Percentiles rank a stretch among this genome's conserved stretches.
Evolutionary conservation across 768 basidiomycete species (phyloP).

Genomic region (Cantharellus anzutake): DNA sequence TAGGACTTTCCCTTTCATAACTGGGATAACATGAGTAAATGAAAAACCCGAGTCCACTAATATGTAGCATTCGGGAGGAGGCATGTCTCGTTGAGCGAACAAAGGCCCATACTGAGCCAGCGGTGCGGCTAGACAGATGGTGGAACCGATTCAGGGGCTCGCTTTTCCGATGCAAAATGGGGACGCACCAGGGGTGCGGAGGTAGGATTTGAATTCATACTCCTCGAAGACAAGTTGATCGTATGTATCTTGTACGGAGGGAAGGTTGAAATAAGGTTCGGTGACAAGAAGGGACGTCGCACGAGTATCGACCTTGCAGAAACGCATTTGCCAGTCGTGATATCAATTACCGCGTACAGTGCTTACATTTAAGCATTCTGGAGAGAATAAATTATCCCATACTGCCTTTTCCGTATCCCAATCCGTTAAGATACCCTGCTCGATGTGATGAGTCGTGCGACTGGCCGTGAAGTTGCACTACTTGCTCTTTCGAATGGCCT

Average conservation of each 20-base stretch:
- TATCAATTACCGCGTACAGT: slow-evolving; percentile 1
- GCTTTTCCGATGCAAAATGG: slow-evolving; percentile 12
- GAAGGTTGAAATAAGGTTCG: slow-evolving; percentile 87
- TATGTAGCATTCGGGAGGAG: slow-evolving; percentile 56
- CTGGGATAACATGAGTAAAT: slow-evolving; percentile 80
- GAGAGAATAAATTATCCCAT: slow-evolving; percentile 81
- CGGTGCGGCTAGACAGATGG: slow-evolving; percentile 41
- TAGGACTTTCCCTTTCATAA: slow-evolving; percentile 52
- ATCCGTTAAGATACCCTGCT: slow-evolving; percentile 76
- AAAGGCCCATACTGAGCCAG: slow-evolving; percentile 55
- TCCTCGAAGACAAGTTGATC: slow-evolving; percentile 96
- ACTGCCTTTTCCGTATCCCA: slow-evolving; percentile 93
- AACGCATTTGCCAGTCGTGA: background rate
- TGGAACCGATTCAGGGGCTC: background rate
- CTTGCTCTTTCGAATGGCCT: slow-evolving; percentile 76
- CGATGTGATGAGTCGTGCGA: slow-evolving; percentile 12
- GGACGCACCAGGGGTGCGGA: slow-evolving; percentile 51
- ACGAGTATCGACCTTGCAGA: background rate
- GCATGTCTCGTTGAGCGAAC: slow-evolving; percentile 28
- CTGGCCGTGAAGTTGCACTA: slow-evolving; percentile 4
- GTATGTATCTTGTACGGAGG: slow-evolving; percentile 79
- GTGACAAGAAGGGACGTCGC: slow-evolving; percentile 53
- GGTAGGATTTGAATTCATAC: slow-evolving; percentile 77
- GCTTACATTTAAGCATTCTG: slow-evolving; percentile 44
- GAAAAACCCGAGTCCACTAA: slow-evolving; percentile 87